Base-by-base conservation (phyloP, 1,284 basidiomycete species). In the Ustilago esculenta region DNA sequence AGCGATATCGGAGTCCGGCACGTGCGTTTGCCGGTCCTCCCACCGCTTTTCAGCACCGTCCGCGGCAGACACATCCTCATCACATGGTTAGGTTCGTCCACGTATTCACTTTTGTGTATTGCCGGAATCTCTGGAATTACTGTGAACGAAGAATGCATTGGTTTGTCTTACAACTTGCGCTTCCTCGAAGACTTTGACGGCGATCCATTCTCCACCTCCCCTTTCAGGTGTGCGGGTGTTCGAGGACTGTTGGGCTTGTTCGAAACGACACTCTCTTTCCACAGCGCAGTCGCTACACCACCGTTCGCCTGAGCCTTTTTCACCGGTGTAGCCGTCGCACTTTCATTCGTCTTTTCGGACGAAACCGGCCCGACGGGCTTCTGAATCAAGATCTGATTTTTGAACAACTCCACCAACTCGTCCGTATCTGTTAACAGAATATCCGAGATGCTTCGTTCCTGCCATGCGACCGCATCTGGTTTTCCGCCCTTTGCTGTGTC, bases 331-430 rank as follows among this genome's bases (percentile, higher is more conserved):
- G 53, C 17, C 18, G 27, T 36, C 11, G 34, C 39, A 17, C 24
- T 44, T 7, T 44, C 57, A 21, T 46, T 60, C 17, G 18, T 25
- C 15, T 52, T 51, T n/a, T n/a, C n/a, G n/a, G n/a, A n/a, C n/a
- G n/a, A n/a, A 5, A 27, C 35, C 17, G 48, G 34, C 33, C 48
- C 30, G 9, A 18, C n/a, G 14, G 55, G 25, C 4, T 32, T 21
- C 12, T 55, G 41, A 6, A 63, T 24, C 14, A 59, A 23, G 15
- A 64, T 52, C 39, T 63, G 59, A 27, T 44, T 57, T 30, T 47
- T 56, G 48, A 64, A 69, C 18, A 69, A 32, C 25, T 52, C 55
- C 18, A 69, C 66, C 14, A 69, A 47, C 23, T 69, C 66, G 36
- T 63, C 54, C 18, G 66, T 69, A 35, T 69, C 59, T 17, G 54